Base-by-base conservation (phyloP, 371 early-diverging fungal species). In the Umbelopsis sp. region DNA sequence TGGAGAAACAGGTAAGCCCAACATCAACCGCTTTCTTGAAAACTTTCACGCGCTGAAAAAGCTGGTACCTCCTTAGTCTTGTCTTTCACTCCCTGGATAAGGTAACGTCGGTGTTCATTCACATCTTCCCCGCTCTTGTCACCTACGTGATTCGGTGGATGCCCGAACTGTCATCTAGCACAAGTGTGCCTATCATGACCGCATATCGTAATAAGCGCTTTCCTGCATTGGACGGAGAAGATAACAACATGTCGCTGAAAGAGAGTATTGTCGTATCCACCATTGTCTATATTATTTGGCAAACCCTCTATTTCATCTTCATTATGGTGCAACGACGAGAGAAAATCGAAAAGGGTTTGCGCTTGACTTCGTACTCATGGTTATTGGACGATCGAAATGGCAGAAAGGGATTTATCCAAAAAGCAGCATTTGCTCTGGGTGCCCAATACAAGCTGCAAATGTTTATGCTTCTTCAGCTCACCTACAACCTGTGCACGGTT, bases 71-170 rank as follows among this genome's bases (percentile, higher is more conserved):
- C 22, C 44, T 22, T 22, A 50, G 57, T 18, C 67, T 86, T 4
- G 89, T 90, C n/a, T 87, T 89, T 65, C 85, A 87, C 78, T 89
- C 89, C 22, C 64, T 92, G 65, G 92, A 92, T 74, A 91, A 91
- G 75, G 86, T 91, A 44, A 92, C 91, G 8, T 88, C 88, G 7
- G 85, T 91, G 7, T 86, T 85, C 69, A 89, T 92, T 68, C 92
- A 92, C 70, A 85, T 91, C 52, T 82, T 83, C 64, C 92, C 92
- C 6, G 81, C 89, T 7, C 77, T 92, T 25, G 82, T 88, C 14
- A 80, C 84, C 22, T 90, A 86, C 63, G 78, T 80, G 12, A 71
- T 91, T 41, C 84, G 89, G 20, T 92, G 91, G 91, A 72, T 89
- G 53, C 86, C 79, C 48, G 83, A 69, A 44, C 63, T 79, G 25